Evolutionary conservation across 306 rosid species (phyloP), one percentile per base, ranked within the genome.

Genomic region (Castanea mollissima): DNA sequence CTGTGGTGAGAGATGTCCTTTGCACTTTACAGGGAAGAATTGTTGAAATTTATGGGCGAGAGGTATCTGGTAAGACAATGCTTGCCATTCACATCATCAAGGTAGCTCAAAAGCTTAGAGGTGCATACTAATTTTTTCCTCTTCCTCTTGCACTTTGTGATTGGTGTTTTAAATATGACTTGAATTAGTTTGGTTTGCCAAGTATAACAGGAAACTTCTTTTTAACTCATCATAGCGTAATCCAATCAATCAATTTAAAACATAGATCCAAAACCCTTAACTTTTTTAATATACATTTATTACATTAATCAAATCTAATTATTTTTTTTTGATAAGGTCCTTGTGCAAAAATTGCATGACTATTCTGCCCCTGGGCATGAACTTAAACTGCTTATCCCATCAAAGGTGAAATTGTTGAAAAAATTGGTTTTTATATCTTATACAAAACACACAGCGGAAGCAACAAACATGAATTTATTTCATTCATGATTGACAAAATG

Each of bases 61-160:
- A 94, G 87, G 97, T 93, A 71, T 93, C 94, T 63, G 98, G 98
- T 69, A 94, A 94, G 83, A 91, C 97, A 73, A 92, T 94, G 9
- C 94, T 94, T 73, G 98, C 97, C n/a, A 93, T 94, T 79, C 98
- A 94, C 79, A 83, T 92, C 56, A 81, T 92, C 81, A 92, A 89
- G 89, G 97, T 92, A 78, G 96, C 98, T 79, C 98, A 94, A 82
- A 94, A 88, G 88, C 90, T 87, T 80, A 93, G 97, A 89, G 98
- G 97, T 92, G 35, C 27, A 31, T 73, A 44, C 65, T 52, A 21
- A 55, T 25, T 62, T 74, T 81, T 9, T 54, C 3, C 55, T 27
- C 27, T 72, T 46, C 23, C 23, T 23, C 23, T 23, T 23, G 67
- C n/a, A 63, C 71, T 16, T 21, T 35, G 44, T 25, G 15, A 75